Evolutionary conservation across 2,329 filamentous ascomycete genomes (phyloP).

Genomic region (Alternaria consortialis): DNA sequence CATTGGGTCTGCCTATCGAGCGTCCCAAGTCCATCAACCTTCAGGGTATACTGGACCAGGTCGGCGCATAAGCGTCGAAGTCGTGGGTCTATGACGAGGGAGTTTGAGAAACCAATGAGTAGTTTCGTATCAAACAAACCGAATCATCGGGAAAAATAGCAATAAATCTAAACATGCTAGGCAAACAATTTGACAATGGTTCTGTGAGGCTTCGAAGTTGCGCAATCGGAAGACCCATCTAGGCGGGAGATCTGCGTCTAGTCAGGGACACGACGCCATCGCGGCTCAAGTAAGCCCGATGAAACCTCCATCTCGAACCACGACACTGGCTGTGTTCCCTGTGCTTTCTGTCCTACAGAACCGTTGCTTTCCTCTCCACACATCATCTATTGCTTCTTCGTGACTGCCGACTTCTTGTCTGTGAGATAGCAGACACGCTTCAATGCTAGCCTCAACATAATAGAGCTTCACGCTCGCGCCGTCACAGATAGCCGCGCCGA

Average conservation of each 20-base stretch:
- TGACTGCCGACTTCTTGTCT: background rate
- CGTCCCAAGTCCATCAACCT: constrained; percentile 97
- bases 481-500: constrained; percentile 18
- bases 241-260: constrained; percentile 20
- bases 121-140: background rate
- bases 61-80: constrained; percentile 37
- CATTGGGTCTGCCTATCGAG: constrained; percentile 93
- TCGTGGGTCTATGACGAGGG: background rate
- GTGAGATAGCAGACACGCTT: constrained; percentile 6
- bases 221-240: constrained; percentile 1
- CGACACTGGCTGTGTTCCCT: constrained; percentile 19
- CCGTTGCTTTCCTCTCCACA: background rate
- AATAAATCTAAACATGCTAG: background rate
- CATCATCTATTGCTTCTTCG: background rate
- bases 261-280: constrained; percentile 23
- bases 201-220: constrained; percentile 1
- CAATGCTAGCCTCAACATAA: constrained; percentile 19
- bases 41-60: constrained; percentile 77
- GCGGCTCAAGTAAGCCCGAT: constrained; percentile 11
- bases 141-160: background rate
- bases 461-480: constrained; percentile 21
- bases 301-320: constrained; percentile 20
- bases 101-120: background rate
- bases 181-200: background rate
- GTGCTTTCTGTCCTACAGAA: constrained; percentile 7